Evolutionary conservation across 768 basidiomycete species (phyloP).

Genomic region (Suillus decipiens): DNA sequence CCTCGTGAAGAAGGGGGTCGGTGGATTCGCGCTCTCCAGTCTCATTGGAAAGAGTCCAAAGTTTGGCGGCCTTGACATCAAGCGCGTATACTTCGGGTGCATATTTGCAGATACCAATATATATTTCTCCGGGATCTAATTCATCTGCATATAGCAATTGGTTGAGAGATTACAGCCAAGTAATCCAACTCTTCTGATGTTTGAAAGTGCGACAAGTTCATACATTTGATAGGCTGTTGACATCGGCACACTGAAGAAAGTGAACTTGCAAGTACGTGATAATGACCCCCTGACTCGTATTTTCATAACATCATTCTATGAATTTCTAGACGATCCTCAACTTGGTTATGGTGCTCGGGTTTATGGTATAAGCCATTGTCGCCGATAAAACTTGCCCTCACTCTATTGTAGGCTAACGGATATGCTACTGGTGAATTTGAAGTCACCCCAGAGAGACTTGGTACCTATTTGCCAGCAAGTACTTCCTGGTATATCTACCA

Average conservation of each 20-base stretch:
- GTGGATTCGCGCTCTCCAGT: conserved; percentile 58
- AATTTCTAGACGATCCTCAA: conserved; percentile 75
- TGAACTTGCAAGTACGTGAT: conserved; percentile 59
- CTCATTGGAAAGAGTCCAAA: conserved; percentile 63
- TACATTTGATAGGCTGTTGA: conserved; percentile 64
- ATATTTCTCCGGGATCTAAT: background rate
- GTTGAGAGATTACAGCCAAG: conserved; percentile 88
- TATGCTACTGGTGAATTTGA: conserved; percentile 86
- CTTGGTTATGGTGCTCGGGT: conserved; percentile 87
- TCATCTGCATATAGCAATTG: conserved; percentile 58
- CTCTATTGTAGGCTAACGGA: conserved; percentile 58
- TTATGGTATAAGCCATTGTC: conserved; percentile 54
- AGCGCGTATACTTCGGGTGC: conserved; percentile 81
- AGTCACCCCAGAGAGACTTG: conserved; percentile 80
- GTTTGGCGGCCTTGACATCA: conserved; percentile 79
- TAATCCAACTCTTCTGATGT: conserved; percentile 21
- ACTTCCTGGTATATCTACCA: background rate
- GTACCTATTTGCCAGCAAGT: conserved; percentile 79
- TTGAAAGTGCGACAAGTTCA: background rate
- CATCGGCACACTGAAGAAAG: conserved; percentile 74
- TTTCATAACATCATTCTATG: background rate
- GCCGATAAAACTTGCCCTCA: background rate
- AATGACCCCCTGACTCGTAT: background rate
- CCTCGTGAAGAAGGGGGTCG: conserved; percentile 56
- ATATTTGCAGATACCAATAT: conserved; percentile 18